Evolutionary conservation across 139 green algal genomes (phyloP).

Genomic region (Chlamydomonas eustigma): DNA sequence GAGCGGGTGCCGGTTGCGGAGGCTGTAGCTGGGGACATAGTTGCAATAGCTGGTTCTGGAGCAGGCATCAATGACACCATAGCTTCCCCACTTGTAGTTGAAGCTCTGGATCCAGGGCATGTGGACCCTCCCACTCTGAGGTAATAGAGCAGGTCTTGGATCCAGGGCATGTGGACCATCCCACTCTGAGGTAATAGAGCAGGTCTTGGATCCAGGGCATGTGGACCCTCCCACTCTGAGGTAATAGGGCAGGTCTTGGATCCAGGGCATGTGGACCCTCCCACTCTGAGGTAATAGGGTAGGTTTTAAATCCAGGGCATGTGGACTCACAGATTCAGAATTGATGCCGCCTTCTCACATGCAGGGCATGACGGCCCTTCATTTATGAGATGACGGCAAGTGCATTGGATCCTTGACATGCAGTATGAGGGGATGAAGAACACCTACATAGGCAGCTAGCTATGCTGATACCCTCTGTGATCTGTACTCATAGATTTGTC

Average conservation of each 20-base stretch:
- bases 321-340: too few species aligned
- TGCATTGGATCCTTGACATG: too few species aligned
- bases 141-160: slow-evolving; percentile 52
- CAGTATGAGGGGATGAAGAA: too few species aligned
- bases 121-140: slow-evolving; percentile 86
- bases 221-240: slow-evolving; percentile 86
- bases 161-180: slow-evolving; percentile 76
- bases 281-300: slow-evolving; percentile 68
- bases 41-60: slow-evolving; percentile 61
- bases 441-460: too few species aligned
- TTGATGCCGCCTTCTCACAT: too few species aligned
- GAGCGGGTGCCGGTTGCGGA: slow-evolving; percentile 46
- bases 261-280: slow-evolving; percentile 77
- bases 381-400: too few species aligned
- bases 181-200: slow-evolving; percentile 67
- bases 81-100: slow-evolving; percentile 29
- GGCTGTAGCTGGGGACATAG: slow-evolving; percentile 76
- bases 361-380: too few species aligned
- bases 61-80: slow-evolving; percentile 76
- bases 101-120: slow-evolving; percentile 58
- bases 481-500: too few species aligned
- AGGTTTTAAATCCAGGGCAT: too few species aligned
- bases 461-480: too few species aligned
- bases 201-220: slow-evolving; percentile 57
- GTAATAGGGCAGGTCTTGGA: slow-evolving; percentile 52